Conservation (phyloP, 208 protist species). For the Acanthamoeba royreba region DNA sequence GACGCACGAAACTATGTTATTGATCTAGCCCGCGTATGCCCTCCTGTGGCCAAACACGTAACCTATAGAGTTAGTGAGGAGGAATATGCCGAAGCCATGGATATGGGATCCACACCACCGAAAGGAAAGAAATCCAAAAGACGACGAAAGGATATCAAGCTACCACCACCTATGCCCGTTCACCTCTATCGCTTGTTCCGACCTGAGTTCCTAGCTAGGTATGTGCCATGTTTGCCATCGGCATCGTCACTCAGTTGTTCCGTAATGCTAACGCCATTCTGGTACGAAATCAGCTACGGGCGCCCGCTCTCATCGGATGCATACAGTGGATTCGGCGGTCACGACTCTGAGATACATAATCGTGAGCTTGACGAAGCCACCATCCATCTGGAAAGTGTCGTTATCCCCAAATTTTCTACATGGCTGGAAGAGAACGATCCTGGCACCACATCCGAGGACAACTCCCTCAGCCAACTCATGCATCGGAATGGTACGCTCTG, state of each 20-base stretch:
- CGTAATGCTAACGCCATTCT: neutral
- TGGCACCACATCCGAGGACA: neutral
- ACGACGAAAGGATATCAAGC: neutral
- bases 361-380: neutral
- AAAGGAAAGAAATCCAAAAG: neutral
- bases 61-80: neutral
- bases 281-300: neutral
- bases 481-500: neutral
- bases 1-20: constrained; percentile 42
- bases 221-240: neutral
- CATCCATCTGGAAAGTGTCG: neutral
- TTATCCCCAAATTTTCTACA: neutral
- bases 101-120: neutral
- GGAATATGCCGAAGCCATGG: neutral
- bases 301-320: constrained; percentile 1
- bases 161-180: neutral
- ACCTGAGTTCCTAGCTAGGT: constrained; percentile 17
- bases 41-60: constrained; percentile 50
- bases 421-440: constrained; percentile 22
- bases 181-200: constrained; percentile 37
- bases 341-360: neutral
- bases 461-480: constrained; percentile 28
- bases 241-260: neutral
- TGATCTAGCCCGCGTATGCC: constrained; percentile 50
- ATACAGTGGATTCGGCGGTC: neutral